Evolutionary conservation across 129 eudicot species (phyloP), one percentile per base, ranked within the genome.

Genomic region (Escallonia rubra): DNA sequence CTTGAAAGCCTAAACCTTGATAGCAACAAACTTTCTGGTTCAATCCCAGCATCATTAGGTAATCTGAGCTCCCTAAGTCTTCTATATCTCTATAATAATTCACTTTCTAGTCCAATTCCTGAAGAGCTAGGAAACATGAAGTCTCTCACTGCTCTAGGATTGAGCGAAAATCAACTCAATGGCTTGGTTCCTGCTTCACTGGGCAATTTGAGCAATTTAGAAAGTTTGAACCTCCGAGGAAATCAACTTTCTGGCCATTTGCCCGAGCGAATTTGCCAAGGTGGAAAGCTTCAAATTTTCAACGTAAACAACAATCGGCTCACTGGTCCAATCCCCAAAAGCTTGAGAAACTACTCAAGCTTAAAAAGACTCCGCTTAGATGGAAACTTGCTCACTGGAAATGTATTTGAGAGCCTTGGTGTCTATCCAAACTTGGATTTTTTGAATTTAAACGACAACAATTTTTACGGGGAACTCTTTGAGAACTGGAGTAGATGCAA

Each of bases 141-240:
- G 43, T 57, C 16, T 2, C 71, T 82, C 8, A 43, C 11, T 9
- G 51, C 3, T 61, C 54, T 82, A 10, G 4, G 72, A 7, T 13
- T 78, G 43, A 65, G 43, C 34, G 2, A 41, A 7, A 82, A 82
- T 43, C 54, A 45, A 40, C 63, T 78, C 14, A 70, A 13, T 7
- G 81, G 86, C 23, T 50, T 71, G 2, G 57, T 81, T 53, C 86
- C 86, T 6, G n/a, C 63, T 34, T 77, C 83, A 4, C 34, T 82
- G 6, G 76, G 81, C 48, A 63, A 74, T 43, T 55, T 79, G n/a
- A 13, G 45, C 39, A 8, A 15, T 10, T 45, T 82, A 43, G 38
- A 71, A 10, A 45, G 2, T 6, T 10, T 78, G 4, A 23, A 7
- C 38, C 56, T 23, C 1, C 34, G 34, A 23, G 34, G 1, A 0